Conservation (phyloP, 805 yeast species). For the Cyberlindnera xylosilytica region DNA sequence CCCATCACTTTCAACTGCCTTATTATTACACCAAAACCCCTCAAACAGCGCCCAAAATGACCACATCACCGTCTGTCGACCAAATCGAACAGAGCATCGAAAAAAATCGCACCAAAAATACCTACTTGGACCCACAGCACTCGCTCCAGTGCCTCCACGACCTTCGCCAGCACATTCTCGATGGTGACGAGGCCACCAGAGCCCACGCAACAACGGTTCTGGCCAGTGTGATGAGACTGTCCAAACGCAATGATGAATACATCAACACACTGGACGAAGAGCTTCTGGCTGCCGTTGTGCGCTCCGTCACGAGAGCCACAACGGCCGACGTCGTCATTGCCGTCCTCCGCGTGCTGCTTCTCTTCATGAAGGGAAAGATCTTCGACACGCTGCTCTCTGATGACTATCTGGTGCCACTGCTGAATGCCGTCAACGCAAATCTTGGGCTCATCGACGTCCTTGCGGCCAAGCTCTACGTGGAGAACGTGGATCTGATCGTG, state of each 20-base stretch:
- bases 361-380: constrained; percentile 22
- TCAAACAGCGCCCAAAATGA: too few relatives aligned
- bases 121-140: constrained; percentile 17
- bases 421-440: constrained; percentile 20
- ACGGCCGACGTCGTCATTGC: constrained; percentile 37
- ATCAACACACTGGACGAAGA: constrained; percentile 36
- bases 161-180: constrained; percentile 33
- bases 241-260: constrained; percentile 38
- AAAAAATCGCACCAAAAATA: constrained; percentile 15
- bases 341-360: constrained; percentile 36
- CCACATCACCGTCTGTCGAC: constrained; percentile 8
- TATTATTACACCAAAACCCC: too few relatives aligned
- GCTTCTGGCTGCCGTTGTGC: constrained; percentile 39
- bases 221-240: constrained; percentile 47
- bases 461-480: constrained; percentile 19
- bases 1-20: too few relatives aligned
- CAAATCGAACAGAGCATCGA: constrained; percentile 23
- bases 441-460: constrained; percentile 17
- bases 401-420: constrained; percentile 15
- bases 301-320: constrained; percentile 40
- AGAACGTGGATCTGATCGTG: constrained; percentile 23
- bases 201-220: constrained; percentile 47
- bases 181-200: constrained; percentile 30
- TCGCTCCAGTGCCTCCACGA: constrained; percentile 24
- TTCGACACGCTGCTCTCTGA: constrained; percentile 18